Base-by-base conservation (phyloP, 2,329 filamentous ascomycete genomes). In the Arachnomyces sp. region DNA sequence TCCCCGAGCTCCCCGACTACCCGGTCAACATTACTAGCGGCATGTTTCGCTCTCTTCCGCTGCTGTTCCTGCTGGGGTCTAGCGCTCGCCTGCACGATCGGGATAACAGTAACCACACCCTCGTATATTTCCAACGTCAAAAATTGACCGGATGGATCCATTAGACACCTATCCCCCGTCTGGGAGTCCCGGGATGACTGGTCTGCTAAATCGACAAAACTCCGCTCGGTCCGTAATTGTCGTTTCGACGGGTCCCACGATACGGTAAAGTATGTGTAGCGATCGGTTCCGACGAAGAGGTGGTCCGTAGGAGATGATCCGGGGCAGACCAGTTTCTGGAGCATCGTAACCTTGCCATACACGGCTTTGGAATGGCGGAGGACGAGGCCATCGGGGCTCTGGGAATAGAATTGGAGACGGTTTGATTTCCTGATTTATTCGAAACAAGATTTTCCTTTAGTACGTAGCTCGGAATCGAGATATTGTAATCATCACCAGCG, bases 251-350 rank as follows among this genome's bases (percentile, higher is more conserved):
- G 55, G 52, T 95, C 80, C 89, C 92, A 98, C 12, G 75, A 80
- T 14, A 95, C 63, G 2, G 87, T 94, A 61, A 96, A 95, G 66
- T 95, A 96, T 54, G 88, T 82, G 52, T 86, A 84, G 40, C 84
- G 80, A 57, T 95, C 84, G 34, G 92, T 98, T 36, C 88, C 90
- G 42, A 98, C 76, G 58, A 98, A 95, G 45, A 98, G 77, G 46
- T 95, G 78, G 52, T 96, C 88, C 35, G 81, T 86, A 4, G 73
- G 65, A 18, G 82, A 80, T 51, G 86, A 78, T 36, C 79, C 78
- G 4, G 89, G 87, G 3, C 55, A 51, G 1, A 59, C 57, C 35
- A 98, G 72, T 54, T 80, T 82, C 55, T 92, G 78, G 11, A 95
- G 75, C 71, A 95, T 86, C 6, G 84, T 82, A 51, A 96, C 81